Evolutionary conservation across 2,329 filamentous ascomycete species (phyloP).

Genomic region (Colletotrichum viniferum): DNA sequence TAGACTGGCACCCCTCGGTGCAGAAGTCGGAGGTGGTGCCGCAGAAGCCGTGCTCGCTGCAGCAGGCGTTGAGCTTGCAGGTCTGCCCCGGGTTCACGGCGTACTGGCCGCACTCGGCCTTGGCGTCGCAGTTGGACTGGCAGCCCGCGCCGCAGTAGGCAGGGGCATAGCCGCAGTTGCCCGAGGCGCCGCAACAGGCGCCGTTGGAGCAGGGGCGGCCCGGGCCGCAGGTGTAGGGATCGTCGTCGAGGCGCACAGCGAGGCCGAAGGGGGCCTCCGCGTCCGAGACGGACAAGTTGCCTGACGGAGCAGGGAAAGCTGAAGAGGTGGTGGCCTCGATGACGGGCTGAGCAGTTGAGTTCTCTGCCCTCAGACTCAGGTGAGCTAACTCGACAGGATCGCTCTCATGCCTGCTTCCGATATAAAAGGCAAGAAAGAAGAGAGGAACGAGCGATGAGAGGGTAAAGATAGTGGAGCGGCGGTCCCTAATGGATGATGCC

Average conservation of each 20-base stretch:
- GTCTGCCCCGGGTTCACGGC: conserved; percentile 29
- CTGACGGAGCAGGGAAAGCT: no score
- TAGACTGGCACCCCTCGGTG: not conserved
- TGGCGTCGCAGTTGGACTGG: conserved; percentile 27
- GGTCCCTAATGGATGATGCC: no score
- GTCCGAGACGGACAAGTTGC: no score
- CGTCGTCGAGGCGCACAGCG: not conserved
- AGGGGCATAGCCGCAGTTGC: conserved; percentile 25
- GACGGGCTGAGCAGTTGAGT: no score
- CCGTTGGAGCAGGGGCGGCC: not conserved
- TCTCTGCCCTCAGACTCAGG: no score
- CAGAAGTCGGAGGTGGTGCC: conserved; percentile 26
- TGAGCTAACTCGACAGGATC: no score
- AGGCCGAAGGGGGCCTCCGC: not conserved
- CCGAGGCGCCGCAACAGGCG: not conserved
- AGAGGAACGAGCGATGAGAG: no score
- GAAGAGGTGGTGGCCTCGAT: no score
- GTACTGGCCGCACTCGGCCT: conserved; percentile 30
- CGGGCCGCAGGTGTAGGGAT: not conserved
- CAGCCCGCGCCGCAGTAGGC: conserved; percentile 29
- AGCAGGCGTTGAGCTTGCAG: conserved; percentile 44
- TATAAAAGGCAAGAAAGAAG: no score
- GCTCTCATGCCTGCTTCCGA: no score
- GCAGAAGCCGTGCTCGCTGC: conserved; percentile 37
- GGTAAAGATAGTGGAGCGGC: no score